Evolutionary conservation across 495 filamentous ascomycete species (phyloP), one percentile per base, ranked within the genome.

Genomic region (Neurospora sublineolata): DNA sequence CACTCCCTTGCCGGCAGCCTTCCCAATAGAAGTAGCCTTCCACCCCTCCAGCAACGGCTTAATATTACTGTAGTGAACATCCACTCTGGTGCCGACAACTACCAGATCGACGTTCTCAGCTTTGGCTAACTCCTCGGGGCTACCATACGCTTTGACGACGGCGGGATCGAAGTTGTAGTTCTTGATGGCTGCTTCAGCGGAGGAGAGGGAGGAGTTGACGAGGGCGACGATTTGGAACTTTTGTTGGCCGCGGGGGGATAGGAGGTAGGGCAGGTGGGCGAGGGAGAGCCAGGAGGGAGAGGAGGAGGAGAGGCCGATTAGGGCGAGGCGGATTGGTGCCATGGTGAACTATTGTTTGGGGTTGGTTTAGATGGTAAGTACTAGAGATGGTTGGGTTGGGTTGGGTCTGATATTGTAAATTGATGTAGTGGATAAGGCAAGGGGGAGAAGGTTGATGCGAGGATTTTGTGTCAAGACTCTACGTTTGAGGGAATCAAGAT

Each of bases 191-290:
- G 79, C 77, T 69, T 82, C 73, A 0, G 89, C 87, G 8, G 84
- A 80, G 0, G 78, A 75, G 16, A 81, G 77, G 67, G 80, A 86
- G 23, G 86, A 86, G 78, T 89, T 91, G 74, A 86, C 83, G 7
- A 92, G 79, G 1, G 89, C 89, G 9, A 85, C 82, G 74, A 91
- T 85, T 37, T 82, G 73, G 76, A 87, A 90, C 10, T 86, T 80
- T 27, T 75, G 70, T 11, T 75, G 79, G 16, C 80, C 80, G 5
- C 72, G 70, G 0, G 74, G 33, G 1, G 83, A 84, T 36, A 84
- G 77, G 14, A 89, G 84, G 79, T 85, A 87, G 5, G 86, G 84
- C 1, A 91, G 80, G 75, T 90, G 89, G 42, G 84, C 87, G 12
- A 71, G 41, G n/a, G 79, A 78, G 1, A 87, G 85, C 88, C 88